Percentiles rank a stretch among this genome's conserved stretches.
phyloP scores from a whole-genome alignment of 106 monocot genomes.

The Phalaenopsis equestris region DNA sequence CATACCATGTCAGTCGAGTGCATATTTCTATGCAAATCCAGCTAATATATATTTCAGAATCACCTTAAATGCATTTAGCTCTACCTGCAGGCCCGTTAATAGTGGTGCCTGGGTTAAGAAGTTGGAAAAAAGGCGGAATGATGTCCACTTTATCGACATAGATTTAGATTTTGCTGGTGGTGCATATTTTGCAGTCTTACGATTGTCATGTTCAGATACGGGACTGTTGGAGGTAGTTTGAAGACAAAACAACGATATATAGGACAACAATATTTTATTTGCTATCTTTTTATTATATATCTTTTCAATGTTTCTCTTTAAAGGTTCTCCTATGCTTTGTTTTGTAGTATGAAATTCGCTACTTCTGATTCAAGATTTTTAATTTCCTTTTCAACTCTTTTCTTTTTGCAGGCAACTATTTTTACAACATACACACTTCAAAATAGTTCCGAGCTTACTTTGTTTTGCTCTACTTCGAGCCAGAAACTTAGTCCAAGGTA shows the following conservation, averaged over 20 bases:
- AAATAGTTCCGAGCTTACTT: slow-evolving; percentile 53
- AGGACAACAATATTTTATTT: not conserved
- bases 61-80: slow-evolving; percentile 44
- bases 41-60: slow-evolving; percentile 45
- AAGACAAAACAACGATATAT: not conserved
- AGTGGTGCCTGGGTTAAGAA: slow-evolving; percentile 64
- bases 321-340: not conserved
- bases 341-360: not conserved
- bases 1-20: slow-evolving; percentile 57
- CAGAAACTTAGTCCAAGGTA: slow-evolving; percentile 39
- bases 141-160: slow-evolving; percentile 56
- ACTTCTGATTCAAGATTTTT: not conserved
- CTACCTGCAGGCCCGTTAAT: slow-evolving; percentile 59
- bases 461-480: slow-evolving; percentile 38
- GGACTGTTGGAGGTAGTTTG: slow-evolving; percentile 64
- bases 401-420: slow-evolving; percentile 48
- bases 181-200: slow-evolving; percentile 54
- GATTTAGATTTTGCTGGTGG: slow-evolving; percentile 63
- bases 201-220: slow-evolving; percentile 54
- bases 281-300: not conserved
- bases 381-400: not conserved
- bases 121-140: slow-evolving; percentile 47
- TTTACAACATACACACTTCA: slow-evolving; percentile 58
- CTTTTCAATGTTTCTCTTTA: not conserved
- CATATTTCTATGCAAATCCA: slow-evolving; percentile 76